Evolutionary conservation across 768 basidiomycete genomes (phyloP), one percentile per base, ranked within the genome.

Genomic region (Leccinum sublutescens): DNA sequence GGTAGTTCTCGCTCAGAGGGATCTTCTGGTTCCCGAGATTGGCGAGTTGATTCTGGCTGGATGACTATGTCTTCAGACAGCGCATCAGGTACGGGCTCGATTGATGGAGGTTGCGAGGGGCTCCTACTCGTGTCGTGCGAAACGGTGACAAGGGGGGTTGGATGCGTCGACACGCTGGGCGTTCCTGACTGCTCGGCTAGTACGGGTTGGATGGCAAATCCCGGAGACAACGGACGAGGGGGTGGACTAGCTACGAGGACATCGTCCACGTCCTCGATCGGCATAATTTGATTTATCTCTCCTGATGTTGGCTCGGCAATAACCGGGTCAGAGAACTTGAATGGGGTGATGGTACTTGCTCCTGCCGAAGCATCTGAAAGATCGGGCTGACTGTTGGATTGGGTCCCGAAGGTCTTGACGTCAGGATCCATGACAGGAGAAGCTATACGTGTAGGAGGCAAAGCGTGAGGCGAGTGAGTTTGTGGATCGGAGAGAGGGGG

Each of bases 81-180:
- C 31, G 21, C 11, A 43, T 38, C 23, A 3, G 43, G 43, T 12
- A 47, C 12, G 14, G 51, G 55, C 4, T 47, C 23, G 47, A 8
- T 40, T 36, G 31, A 45, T 61, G 56, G 48, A 64, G 53, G 59
- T 52, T 63, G 71, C 49, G 57, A 67, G 51, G 55, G 56, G 57
- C 52, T 66, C 15, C 54, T 50, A 21, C 56, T 59, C 10, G 55
- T 45, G 50, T 31, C 50, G 29, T 61, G 59, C 15, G 56, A 54
- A 52, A 45, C 12, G 36, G 52, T 48, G 31, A 50, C n/a, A 45
- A 54, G 48, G 14, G 43, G 43, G n/a, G 50, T 29, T 21, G 52
- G 53, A 54, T 49, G 43, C 8, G 14, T 36, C 14, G 58, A 43
- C n/a, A 27, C 17, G 47, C 25, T 52, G 27, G 29, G 27, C 17